These are phyloP conservation scores for Populus nigra DNA, from an alignment of 345 rosid genomes.

Conservation along the genomic window DNA sequence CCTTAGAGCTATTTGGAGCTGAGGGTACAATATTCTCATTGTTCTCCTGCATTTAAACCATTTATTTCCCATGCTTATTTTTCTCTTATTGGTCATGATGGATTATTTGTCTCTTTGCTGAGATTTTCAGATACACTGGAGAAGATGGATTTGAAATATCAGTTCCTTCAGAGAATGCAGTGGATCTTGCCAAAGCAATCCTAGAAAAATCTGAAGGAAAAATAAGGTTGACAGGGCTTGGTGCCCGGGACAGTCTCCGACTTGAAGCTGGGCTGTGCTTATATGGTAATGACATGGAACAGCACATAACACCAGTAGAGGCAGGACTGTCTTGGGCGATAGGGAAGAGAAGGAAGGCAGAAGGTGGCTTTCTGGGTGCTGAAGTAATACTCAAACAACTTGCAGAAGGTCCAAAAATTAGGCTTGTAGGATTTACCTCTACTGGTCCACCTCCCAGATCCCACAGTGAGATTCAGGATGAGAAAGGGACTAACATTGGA, in stretches of 20 bases:
- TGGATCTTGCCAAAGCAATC: slow-evolving; percentile 88
- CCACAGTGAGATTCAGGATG: slow-evolving; percentile 89
- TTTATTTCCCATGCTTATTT: neutral
- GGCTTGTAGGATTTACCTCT: slow-evolving; percentile 83
- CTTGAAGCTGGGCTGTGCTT: slow-evolving; percentile 92
- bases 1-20: neutral
- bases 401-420: slow-evolving; percentile 72
- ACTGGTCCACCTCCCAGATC: slow-evolving; percentile 92
- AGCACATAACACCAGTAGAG: slow-evolving; percentile 80
- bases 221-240: slow-evolving; percentile 84
- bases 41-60: neutral
- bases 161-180: slow-evolving; percentile 75
- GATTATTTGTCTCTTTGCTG: neutral
- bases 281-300: slow-evolving; percentile 97
- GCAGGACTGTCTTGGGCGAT: slow-evolving; percentile 98
- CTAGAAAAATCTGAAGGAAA: slow-evolving; percentile 91
- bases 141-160: slow-evolving; percentile 99
- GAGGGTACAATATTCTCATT: neutral
- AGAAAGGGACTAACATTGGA: slow-evolving; percentile 66
- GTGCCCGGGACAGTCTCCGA: slow-evolving; percentile 94
- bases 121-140: slow-evolving; percentile 69
- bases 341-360: slow-evolving; percentile 92
- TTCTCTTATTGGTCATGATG: neutral
- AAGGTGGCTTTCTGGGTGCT: slow-evolving; percentile 94
- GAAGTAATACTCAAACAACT: slow-evolving; percentile 87